Conservation (phyloP, 768 basidiomycete genomes). For the Pleurotus citrinopileatus region DNA sequence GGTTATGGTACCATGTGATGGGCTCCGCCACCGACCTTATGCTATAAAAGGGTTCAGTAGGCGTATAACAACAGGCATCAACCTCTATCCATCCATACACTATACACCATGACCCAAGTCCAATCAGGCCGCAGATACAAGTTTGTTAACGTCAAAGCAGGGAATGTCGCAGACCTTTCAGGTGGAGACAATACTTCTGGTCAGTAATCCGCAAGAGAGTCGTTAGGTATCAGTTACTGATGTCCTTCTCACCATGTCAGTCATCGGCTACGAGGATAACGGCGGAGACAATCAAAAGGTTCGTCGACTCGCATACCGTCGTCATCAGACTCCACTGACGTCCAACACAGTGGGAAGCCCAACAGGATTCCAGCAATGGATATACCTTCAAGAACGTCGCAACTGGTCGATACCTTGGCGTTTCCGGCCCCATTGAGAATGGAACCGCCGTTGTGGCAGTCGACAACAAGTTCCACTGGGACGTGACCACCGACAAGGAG, state of each 20-base stretch:
- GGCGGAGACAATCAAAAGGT: slow-evolving; percentile 47
- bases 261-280: slow-evolving; percentile 47
- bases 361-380: slow-evolving; percentile 31
- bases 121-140: slow-evolving; percentile 38
- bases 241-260: slow-evolving; percentile 23
- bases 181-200: slow-evolving; percentile 46
- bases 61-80: not conserved
- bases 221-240: not conserved
- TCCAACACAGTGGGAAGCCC: slow-evolving; percentile 43
- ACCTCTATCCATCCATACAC: not conserved
- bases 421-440: slow-evolving; percentile 34
- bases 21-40: not conserved
- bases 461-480: slow-evolving; percentile 39
- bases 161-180: slow-evolving; percentile 55
- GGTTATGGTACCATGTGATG: not conserved
- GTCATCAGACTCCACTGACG: not conserved
- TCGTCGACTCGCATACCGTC: not conserved
- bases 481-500: slow-evolving; percentile 44
- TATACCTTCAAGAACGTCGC: slow-evolving; percentile 43
- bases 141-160: slow-evolving; percentile 49
- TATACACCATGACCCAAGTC: slow-evolving; percentile 13
- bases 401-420: slow-evolving; percentile 38
- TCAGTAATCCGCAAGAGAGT: slow-evolving; percentile 20
- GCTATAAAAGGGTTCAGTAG: not conserved
- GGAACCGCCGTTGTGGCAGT: slow-evolving; percentile 39